These are phyloP conservation scores for Phyllosticta paracitricarpa DNA, from an alignment of 2,329 filamentous ascomycete genomes.

Conservation along the genomic window DNA sequence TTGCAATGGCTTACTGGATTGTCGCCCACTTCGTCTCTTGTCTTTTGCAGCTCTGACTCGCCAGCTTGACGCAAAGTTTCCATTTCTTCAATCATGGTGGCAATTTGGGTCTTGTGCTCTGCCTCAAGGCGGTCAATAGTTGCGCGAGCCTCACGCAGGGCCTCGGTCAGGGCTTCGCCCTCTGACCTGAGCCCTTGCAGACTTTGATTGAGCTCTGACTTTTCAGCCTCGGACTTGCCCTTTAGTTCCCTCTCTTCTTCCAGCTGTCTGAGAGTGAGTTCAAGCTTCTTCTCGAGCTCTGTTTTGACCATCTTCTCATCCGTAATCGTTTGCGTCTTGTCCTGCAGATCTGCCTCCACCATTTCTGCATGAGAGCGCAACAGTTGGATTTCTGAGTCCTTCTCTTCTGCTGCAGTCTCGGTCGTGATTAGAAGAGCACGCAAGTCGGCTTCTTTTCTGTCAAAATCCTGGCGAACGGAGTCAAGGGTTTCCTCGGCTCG, in stretches of 20 bases:
- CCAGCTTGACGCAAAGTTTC: neutral
- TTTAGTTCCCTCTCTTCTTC: conserved; percentile 15
- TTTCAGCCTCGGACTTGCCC: conserved; percentile 15
- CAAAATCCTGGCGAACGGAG: conserved; percentile 16
- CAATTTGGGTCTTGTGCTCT: neutral
- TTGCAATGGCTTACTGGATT: neutral
- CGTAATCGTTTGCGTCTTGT: neutral
- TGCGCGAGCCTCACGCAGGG: neutral
- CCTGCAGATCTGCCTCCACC: neutral
- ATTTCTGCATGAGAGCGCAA: conserved; percentile 6
- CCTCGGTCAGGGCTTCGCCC: neutral
- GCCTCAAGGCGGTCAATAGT: neutral
- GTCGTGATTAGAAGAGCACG: conserved; percentile 29
- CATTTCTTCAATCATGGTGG: neutral
- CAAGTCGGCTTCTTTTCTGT: conserved; percentile 28
- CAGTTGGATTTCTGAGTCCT: neutral
- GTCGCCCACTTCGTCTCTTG: neutral
- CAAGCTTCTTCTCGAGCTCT: conserved; percentile 21
- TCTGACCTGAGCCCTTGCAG: neutral
- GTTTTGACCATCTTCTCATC: conserved; percentile 16
- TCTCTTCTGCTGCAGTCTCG: conserved; percentile 31
- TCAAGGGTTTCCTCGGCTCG: conserved; percentile 22
- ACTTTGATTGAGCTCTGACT: conserved; percentile 16
- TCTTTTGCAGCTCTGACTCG: conserved; percentile 1
- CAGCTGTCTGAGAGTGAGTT: conserved; percentile 17